A percentile compares a stretch with the other conserved stretches of the same genome.
phyloP scores from a whole-genome alignment of 139 green algal species.

The Ostreobium quekettii region DNA sequence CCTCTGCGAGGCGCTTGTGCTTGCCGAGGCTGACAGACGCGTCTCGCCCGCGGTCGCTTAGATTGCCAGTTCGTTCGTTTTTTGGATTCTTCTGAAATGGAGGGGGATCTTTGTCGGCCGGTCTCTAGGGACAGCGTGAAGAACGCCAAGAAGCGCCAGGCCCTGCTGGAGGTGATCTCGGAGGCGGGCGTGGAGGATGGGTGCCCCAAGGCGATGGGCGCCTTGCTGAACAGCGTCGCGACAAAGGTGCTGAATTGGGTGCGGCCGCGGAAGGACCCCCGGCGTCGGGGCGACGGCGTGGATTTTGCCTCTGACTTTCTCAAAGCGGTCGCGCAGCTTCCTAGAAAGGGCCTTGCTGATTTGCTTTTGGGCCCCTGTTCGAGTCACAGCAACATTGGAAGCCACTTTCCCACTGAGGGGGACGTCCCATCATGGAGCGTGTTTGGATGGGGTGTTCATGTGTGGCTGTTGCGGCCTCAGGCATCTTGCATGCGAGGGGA shows the following conservation, averaged over 20 bases:
- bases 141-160: slow-evolving; percentile 67
- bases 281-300: neutral
- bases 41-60: neutral
- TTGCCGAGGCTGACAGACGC: no score
- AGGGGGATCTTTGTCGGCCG: neutral
- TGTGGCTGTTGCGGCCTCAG: neutral
- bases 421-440: neutral
- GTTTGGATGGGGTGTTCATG: neutral
- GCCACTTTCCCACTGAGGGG: neutral
- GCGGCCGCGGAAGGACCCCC: neutral
- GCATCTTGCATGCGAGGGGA: neutral
- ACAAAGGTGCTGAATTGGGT: slow-evolving; percentile 48
- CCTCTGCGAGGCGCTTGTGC: neutral
- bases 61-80: neutral
- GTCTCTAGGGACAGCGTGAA: slow-evolving; percentile 50
- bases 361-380: no score
- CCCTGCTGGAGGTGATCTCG: slow-evolving; percentile 59
- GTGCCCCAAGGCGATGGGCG: slow-evolving; percentile 61
- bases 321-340: no score
- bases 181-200: slow-evolving; percentile 53
- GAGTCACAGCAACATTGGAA: slow-evolving; percentile 4
- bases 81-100: neutral
- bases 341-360: no score
- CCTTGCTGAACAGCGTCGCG: slow-evolving; percentile 68
- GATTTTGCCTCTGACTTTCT: no score